Percentiles rank a stretch among this genome's conserved stretches.
These are phyloP conservation scores for Leucoagaricus sp. DNA, from an alignment of 1,284 basidiomycete species.

Conservation along the genomic window DNA sequence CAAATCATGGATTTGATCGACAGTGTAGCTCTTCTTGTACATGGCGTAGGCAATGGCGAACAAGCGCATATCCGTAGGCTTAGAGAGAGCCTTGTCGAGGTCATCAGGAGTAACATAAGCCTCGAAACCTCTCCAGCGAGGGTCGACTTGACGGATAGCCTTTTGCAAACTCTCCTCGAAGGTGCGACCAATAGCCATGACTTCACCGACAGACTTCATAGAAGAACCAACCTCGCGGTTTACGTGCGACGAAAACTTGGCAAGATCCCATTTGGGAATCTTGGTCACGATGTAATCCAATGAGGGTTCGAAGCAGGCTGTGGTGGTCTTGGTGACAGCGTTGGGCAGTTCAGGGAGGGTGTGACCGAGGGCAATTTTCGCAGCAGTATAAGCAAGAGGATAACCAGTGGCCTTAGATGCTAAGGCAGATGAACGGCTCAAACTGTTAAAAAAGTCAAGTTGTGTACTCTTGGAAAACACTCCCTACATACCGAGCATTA, in stretches of 20 bases:
- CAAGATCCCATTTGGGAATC: slow-evolving; percentile 99
- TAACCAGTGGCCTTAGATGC: slow-evolving; percentile 99
- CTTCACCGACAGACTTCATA: slow-evolving; percentile 99
- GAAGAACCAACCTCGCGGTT: slow-evolving; percentile 94
- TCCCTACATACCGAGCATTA: slow-evolving; percentile 75
- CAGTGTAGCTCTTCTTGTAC: slow-evolving; percentile 90
- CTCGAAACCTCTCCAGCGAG: slow-evolving; percentile 83
- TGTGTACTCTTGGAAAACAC: slow-evolving; percentile 7
- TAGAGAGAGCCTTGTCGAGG: slow-evolving; percentile 76
- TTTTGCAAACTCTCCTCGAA: slow-evolving; percentile 99
- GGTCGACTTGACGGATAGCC: slow-evolving; percentile 97
- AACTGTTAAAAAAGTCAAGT: slow-evolving; percentile 27
- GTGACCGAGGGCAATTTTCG: slow-evolving; percentile 98
- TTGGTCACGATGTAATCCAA: slow-evolving; percentile 99
- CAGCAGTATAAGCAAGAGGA: slow-evolving; percentile 98
- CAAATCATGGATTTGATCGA: slow-evolving; percentile 89
- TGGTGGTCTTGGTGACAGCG: slow-evolving; percentile 98
- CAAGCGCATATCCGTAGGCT: slow-evolving; percentile 88
- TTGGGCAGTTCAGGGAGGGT: slow-evolving; percentile 98
- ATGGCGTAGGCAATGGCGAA: slow-evolving; percentile 98
- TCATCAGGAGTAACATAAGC: slow-evolving; percentile 84
- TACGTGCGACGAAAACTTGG: slow-evolving; percentile 94
- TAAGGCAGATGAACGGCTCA: slow-evolving; percentile 71
- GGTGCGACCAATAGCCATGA: slow-evolving; percentile 99
- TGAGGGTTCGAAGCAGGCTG: slow-evolving; percentile 99